These are phyloP conservation scores for Cyclotella atomus DNA, from an alignment of 108 stramenopile species.

Conservation along the genomic window DNA sequence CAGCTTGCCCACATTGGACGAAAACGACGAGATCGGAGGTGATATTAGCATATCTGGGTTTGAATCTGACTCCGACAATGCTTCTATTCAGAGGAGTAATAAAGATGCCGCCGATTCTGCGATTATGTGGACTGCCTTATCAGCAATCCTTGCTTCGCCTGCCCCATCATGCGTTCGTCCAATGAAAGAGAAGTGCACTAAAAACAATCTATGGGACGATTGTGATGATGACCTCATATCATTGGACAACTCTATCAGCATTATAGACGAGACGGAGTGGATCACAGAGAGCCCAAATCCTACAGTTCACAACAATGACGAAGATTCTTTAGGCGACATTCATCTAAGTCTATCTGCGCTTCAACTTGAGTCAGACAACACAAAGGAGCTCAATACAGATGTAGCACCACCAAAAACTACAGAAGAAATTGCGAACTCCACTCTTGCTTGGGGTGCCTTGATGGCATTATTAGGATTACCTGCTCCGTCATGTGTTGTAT, in stretches of 20 bases:
- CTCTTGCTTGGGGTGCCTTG: background rate
- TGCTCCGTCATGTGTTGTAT: slow-evolving; percentile 1
- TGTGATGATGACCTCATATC: background rate
- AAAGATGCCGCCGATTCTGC: background rate
- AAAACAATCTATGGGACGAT: background rate
- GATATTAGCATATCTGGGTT: background rate
- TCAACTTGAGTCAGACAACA: background rate
- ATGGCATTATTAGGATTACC: background rate
- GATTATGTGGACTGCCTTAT: background rate
- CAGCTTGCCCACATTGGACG: background rate
- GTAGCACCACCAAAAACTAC: background rate
- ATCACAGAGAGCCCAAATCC: no score
- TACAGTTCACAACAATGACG: background rate
- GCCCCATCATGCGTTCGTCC: background rate
- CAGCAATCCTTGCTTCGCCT: slow-evolving; percentile 1
- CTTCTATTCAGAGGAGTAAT: background rate
- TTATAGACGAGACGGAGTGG: no score
- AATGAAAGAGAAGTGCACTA: background rate
- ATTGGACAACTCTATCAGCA: no score
- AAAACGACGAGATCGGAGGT: no score
- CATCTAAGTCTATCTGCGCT: background rate
- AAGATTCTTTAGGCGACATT: background rate
- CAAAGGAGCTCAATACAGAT: background rate
- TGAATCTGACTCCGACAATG: background rate
- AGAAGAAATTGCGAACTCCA: background rate